Evolutionary conservation across 176 grass and related monocot species (phyloP).

Genomic region (Saccharum spontaneum): DNA sequence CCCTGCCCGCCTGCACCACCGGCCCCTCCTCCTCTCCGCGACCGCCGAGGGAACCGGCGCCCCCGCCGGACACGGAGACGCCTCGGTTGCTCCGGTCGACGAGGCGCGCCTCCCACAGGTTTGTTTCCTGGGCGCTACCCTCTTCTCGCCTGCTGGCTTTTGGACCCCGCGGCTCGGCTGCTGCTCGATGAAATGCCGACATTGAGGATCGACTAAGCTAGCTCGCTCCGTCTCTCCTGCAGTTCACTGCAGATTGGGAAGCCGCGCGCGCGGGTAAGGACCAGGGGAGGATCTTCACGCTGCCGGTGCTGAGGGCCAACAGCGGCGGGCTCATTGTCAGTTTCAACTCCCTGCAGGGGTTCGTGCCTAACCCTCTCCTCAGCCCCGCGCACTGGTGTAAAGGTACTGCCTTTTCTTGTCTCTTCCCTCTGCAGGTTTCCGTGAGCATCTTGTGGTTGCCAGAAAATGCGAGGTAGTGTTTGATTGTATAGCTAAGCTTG

Average conservation of each 20-base stretch:
- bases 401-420: conserved; percentile 35
- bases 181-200: conserved; percentile 40
- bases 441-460: not conserved
- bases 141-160: not conserved
- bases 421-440: not conserved
- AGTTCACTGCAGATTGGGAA: conserved; percentile 74
- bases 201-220: not conserved
- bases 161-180: not conserved
- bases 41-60: conserved; percentile 32
- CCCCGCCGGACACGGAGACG: conserved; percentile 30
- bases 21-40: not conserved
- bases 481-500: conserved; percentile 29
- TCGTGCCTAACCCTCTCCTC: conserved; percentile 88
- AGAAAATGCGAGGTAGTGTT: not conserved
- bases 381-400: conserved; percentile 71
- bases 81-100: conserved; percentile 18
- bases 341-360: conserved; percentile 79
- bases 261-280: conserved; percentile 59
- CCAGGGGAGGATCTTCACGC: conserved; percentile 44
- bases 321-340: conserved; percentile 68
- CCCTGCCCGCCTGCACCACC: not conserved
- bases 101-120: conserved; percentile 56
- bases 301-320: conserved; percentile 64
- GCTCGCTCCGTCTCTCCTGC: not conserved
- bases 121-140: not conserved